Percentiles rank a stretch among this genome's conserved stretches.
These are phyloP conservation scores for Clonostachys solani DNA, from an alignment of 2,329 filamentous ascomycete species.

Conservation along the genomic window DNA sequence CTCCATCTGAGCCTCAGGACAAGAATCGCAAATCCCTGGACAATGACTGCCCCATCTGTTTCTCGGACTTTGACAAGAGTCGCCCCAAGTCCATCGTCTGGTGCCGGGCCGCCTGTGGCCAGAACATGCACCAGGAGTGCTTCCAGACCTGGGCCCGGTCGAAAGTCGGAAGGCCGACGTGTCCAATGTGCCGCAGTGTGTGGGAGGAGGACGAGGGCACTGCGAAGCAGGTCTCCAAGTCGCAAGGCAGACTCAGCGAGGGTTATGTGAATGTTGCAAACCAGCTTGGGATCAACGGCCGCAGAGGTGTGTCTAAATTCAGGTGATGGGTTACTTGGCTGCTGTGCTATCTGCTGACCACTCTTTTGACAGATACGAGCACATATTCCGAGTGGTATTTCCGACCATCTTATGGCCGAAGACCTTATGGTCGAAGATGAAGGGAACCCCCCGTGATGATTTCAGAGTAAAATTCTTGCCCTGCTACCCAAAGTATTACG, in stretches of 20 bases:
- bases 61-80: conserved; percentile 30
- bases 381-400: background rate
- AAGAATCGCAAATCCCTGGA: conserved; percentile 41
- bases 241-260: conserved; percentile 28
- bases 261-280: conserved; percentile 60
- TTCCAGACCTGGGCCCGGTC: conserved; percentile 50
- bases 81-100: conserved; percentile 35
- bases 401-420: too few relatives aligned
- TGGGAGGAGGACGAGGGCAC: conserved; percentile 45
- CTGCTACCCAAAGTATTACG: too few relatives aligned
- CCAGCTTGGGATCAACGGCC: conserved; percentile 51
- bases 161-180: conserved; percentile 44
- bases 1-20: conserved; percentile 10
- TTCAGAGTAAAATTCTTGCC: too few relatives aligned
- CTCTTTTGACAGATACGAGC: background rate
- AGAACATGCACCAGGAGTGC: conserved; percentile 50
- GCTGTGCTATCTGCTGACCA: background rate
- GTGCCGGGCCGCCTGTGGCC: conserved; percentile 45
- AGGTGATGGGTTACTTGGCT: background rate
- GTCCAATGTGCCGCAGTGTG: conserved; percentile 54
- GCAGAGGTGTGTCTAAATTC: conserved; percentile 35
- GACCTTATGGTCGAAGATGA: too few relatives aligned
- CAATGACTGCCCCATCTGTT: conserved; percentile 55
- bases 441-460: too few relatives aligned
- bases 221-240: conserved; percentile 36